Evolutionary conservation across 1,284 basidiomycete species (phyloP).

Genomic region (Cerioporus squamosus): DNA sequence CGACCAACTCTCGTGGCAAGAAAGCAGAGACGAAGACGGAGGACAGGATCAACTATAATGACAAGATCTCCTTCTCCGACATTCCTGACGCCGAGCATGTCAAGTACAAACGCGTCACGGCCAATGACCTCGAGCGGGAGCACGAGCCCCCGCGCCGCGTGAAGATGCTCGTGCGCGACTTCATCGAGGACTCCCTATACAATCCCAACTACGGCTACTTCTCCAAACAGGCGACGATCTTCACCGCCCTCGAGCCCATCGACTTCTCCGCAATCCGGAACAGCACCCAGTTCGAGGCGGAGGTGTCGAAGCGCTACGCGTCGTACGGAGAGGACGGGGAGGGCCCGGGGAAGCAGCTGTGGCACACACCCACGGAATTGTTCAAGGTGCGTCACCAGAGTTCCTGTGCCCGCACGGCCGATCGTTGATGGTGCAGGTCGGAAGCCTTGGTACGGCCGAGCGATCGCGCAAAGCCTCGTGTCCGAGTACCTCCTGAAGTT

Average conservation of each 20-base stretch:
- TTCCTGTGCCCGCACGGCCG: neutral
- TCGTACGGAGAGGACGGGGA: constrained; percentile 67
- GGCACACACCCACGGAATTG: constrained; percentile 98
- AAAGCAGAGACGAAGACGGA: constrained; percentile 43
- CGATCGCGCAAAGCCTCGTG: constrained; percentile 87
- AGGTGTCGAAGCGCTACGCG: constrained; percentile 78
- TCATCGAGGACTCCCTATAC: constrained; percentile 96
- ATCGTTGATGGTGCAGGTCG: constrained; percentile 37
- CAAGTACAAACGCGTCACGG: constrained; percentile 72
- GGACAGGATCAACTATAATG: constrained; percentile 78
- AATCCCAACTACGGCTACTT: constrained; percentile 99
- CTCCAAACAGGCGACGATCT: constrained; percentile 88
- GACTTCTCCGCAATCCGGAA: constrained; percentile 76
- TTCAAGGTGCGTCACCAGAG: constrained; percentile 77
- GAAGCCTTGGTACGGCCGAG: constrained; percentile 90
- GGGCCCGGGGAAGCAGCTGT: constrained; percentile 89
- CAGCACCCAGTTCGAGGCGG: constrained; percentile 79
- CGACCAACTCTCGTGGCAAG: constrained; percentile 12
- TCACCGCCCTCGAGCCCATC: constrained; percentile 73
- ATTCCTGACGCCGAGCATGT: constrained; percentile 50
- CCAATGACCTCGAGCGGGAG: constrained; percentile 67
- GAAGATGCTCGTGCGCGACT: constrained; percentile 96
- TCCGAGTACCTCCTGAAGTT: constrained; percentile 93
- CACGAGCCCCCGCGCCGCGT: constrained; percentile 79
- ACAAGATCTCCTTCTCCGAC: constrained; percentile 52